These are phyloP conservation scores for Lepraria neglecta DNA, from an alignment of 495 filamentous ascomycete genomes.

Conservation along the genomic window DNA sequence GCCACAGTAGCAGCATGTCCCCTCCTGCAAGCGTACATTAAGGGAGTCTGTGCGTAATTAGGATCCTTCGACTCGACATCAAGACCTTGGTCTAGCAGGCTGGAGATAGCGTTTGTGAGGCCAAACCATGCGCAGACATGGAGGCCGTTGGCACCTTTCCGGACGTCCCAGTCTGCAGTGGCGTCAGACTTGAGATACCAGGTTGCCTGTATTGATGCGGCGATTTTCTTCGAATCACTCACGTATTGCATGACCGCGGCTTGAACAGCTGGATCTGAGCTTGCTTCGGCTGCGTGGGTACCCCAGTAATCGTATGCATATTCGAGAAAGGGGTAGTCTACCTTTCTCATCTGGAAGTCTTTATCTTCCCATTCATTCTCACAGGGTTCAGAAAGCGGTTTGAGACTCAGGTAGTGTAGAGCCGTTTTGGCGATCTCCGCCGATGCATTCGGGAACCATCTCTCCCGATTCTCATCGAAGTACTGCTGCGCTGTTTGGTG, in stretches of 20 bases:
- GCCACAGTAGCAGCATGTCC: slow-evolving; percentile 25
- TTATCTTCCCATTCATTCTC: slow-evolving; percentile 13
- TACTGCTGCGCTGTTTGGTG: slow-evolving; percentile 29
- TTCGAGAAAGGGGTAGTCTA: slow-evolving; percentile 22
- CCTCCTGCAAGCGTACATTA: slow-evolving; percentile 31
- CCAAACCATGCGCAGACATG: slow-evolving; percentile 33
- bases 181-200: slow-evolving; percentile 27
- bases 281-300: slow-evolving; percentile 27
- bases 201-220: slow-evolving; percentile 28
- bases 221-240: slow-evolving; percentile 16
- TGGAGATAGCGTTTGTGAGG: slow-evolving; percentile 16
- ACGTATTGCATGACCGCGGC: slow-evolving; percentile 20
- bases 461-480: slow-evolving; percentile 22
- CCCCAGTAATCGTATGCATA: slow-evolving; percentile 33
- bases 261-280: slow-evolving; percentile 5
- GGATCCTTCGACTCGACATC: slow-evolving; percentile 25
- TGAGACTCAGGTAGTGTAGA: slow-evolving; percentile 26
- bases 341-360: slow-evolving; percentile 23
- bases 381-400: slow-evolving; percentile 26
- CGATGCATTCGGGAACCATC: slow-evolving; percentile 23
- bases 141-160: slow-evolving; percentile 26
- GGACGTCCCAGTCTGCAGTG: slow-evolving; percentile 30
- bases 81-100: slow-evolving; percentile 11
- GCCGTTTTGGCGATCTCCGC: slow-evolving; percentile 21
- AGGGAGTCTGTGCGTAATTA: slow-evolving; percentile 28